Evolutionary conservation across 2,329 filamentous ascomycete species (phyloP).

Genomic region (Penicillium sclerotiorum): DNA sequence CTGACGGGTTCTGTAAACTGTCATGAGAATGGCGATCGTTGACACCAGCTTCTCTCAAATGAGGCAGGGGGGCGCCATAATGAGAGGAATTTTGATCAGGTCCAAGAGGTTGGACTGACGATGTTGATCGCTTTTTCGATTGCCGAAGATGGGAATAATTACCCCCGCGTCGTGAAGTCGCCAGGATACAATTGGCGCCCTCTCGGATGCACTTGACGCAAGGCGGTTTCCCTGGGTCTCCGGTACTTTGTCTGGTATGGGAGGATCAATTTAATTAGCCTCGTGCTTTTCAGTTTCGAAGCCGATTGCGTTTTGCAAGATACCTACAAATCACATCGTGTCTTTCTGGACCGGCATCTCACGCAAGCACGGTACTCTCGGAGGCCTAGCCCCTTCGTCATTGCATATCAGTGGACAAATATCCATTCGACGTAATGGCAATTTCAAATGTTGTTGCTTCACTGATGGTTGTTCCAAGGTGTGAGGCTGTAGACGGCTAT

Average conservation of each 20-base stretch:
- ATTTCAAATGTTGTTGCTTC: not conserved
- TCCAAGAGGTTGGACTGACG: not conserved
- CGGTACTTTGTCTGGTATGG: not conserved
- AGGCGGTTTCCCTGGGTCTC: slow-evolving; percentile 2
- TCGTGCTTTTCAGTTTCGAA: too few relatives aligned
- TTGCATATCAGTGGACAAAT: not conserved
- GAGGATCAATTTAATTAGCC: too few relatives aligned
- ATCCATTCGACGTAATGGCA: not conserved
- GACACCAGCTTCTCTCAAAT: too few relatives aligned
- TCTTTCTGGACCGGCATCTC: slow-evolving; percentile 6
- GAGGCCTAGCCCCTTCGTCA: slow-evolving; percentile 4
- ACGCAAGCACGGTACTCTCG: slow-evolving; percentile 7
- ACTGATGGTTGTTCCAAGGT: not conserved
- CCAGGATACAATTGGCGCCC: slow-evolving; percentile 3
- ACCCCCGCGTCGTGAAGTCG: slow-evolving; percentile 5
- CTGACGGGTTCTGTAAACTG: slow-evolving; percentile 8
- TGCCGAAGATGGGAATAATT: slow-evolving; percentile 4
- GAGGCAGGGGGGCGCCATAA: too few relatives aligned
- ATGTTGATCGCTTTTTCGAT: not conserved
- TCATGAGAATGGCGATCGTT: not conserved
- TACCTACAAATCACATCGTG: slow-evolving; percentile 8
- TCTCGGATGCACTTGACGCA: slow-evolving; percentile 6
- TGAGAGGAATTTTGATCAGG: too few relatives aligned
- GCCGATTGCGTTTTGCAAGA: too few relatives aligned
- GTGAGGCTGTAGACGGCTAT: slow-evolving; percentile 5